Percentiles rank a stretch among this genome's conserved stretches.
Conservation (phyloP, 2,329 filamentous ascomycete genomes). For the Ploettnerulaceae sp. region DNA sequence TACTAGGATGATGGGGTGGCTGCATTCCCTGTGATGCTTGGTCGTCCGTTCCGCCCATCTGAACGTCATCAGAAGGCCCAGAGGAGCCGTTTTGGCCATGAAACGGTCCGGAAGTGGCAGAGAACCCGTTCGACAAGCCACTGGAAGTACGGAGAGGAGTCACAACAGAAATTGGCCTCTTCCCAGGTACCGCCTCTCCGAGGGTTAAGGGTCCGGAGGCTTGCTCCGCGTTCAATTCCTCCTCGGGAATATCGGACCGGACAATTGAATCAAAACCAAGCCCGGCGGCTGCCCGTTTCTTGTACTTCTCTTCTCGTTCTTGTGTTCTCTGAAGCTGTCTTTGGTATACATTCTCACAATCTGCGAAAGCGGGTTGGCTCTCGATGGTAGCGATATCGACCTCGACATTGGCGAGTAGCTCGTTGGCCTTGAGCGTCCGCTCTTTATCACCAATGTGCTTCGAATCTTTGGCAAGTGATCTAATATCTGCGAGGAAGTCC, state of each 20-base stretch:
- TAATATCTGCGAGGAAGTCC: slow-evolving; percentile 87
- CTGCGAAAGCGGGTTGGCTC: slow-evolving; percentile 58
- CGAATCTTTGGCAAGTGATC: slow-evolving; percentile 77
- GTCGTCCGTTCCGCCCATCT: slow-evolving; percentile 55
- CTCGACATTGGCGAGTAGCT: slow-evolving; percentile 88
- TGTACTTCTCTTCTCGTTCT: slow-evolving; percentile 54
- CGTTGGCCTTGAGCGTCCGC: slow-evolving; percentile 79
- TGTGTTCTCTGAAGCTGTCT: slow-evolving; percentile 63
- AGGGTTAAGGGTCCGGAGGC: slow-evolving; percentile 52
- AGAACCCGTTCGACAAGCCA: slow-evolving; percentile 56
- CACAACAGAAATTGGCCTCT: slow-evolving; percentile 28
- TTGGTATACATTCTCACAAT: slow-evolving; percentile 78
- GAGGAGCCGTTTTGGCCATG: slow-evolving; percentile 51
- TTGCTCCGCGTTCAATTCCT: slow-evolving; percentile 39
- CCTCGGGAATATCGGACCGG: slow-evolving; percentile 44
- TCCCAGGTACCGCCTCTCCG: slow-evolving; percentile 58
- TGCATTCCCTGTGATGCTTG: slow-evolving; percentile 42
- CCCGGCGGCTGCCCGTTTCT: slow-evolving; percentile 40
- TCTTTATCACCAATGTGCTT: slow-evolving; percentile 78
- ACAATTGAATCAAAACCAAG: slow-evolving; percentile 32
- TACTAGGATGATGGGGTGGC: slow-evolving; percentile 40
- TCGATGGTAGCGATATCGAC: slow-evolving; percentile 83
- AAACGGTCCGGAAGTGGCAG: slow-evolving; percentile 32
- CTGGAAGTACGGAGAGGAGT: slow-evolving; percentile 44
- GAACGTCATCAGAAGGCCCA: slow-evolving; percentile 50